Evolutionary conservation across 371 early-diverging fungal genomes (phyloP).

Genomic region (Gilbertella persicaria): DNA sequence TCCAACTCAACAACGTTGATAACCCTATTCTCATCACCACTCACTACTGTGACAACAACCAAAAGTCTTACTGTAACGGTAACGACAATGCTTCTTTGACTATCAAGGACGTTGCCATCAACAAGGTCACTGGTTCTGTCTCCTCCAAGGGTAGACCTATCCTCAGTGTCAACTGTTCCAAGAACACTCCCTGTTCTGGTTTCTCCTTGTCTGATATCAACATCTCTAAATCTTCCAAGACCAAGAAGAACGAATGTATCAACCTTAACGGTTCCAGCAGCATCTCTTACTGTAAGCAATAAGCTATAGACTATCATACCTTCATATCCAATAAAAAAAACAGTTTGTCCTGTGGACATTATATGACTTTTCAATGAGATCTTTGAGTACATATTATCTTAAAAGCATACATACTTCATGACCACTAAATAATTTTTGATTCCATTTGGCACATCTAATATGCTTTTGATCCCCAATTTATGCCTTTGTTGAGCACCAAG

Average conservation of each 20-base stretch:
- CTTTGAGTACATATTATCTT: too few relatives aligned
- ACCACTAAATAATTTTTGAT: too few relatives aligned
- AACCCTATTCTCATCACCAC: conserved; percentile 33
- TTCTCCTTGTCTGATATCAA: conserved; percentile 23
- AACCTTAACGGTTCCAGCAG: conserved; percentile 13
- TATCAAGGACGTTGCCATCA: conserved; percentile 27
- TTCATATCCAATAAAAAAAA: too few relatives aligned
- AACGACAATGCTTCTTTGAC: conserved; percentile 25
- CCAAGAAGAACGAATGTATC: conserved; percentile 15
- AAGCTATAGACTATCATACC: too few relatives aligned
- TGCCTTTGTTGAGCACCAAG: too few relatives aligned
- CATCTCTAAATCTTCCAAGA: conserved; percentile 17
- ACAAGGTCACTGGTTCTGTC: conserved; percentile 23
- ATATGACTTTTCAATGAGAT: too few relatives aligned
- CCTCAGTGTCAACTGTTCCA: too few relatives aligned
- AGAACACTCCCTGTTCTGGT: conserved; percentile 29
- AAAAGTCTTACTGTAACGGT: conserved; percentile 25
- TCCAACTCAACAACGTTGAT: conserved; percentile 23
- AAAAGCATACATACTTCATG: too few relatives aligned
- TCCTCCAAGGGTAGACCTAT: conserved; percentile 18
- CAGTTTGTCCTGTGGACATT: too few relatives aligned
- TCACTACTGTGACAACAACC: conserved; percentile 35
- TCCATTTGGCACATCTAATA: too few relatives aligned
- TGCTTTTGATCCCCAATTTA: too few relatives aligned
- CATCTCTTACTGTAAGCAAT: conserved; percentile 9